phyloP scores from a whole-genome alignment of 192 early-diverging fungal species.

The Backusella luteola region DNA sequence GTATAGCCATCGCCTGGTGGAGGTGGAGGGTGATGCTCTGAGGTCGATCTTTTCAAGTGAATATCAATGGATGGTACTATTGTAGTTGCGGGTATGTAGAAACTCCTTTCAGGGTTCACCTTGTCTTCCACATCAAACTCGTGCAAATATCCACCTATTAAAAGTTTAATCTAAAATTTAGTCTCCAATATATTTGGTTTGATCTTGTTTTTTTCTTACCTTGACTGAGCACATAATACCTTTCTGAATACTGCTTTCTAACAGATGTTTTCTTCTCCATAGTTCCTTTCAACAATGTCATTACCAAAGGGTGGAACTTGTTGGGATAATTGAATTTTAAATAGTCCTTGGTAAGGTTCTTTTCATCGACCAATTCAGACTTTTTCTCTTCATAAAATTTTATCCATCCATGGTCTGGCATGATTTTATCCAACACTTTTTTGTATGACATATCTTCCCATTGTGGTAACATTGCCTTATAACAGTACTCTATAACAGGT shows the following conservation, averaged over 20 bases:
- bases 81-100: constrained; percentile 37
- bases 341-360: constrained; percentile 22
- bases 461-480: neutral
- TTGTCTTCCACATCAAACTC: constrained; percentile 30
- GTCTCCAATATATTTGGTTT: neutral
- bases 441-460: constrained; percentile 18
- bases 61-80: constrained; percentile 27
- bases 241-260: constrained; percentile 38
- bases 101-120: constrained; percentile 36
- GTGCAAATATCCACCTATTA: constrained; percentile 39
- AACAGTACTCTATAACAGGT: constrained; percentile 17
- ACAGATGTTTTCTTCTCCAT: constrained; percentile 38
- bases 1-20: constrained; percentile 2
- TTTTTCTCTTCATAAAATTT: constrained; percentile 31
- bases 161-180: neutral
- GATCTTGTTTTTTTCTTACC: neutral
- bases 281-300: constrained; percentile 39
- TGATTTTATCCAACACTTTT: neutral
- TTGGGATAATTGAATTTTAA: constrained; percentile 38
- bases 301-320: constrained; percentile 33
- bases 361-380: constrained; percentile 38
- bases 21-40: neutral
- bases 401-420: constrained; percentile 40
- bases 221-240: constrained; percentile 44
- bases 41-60: neutral